phyloP scores from a whole-genome alignment of 176 grass and related monocot species.

The Aegilops bicornis region DNA sequence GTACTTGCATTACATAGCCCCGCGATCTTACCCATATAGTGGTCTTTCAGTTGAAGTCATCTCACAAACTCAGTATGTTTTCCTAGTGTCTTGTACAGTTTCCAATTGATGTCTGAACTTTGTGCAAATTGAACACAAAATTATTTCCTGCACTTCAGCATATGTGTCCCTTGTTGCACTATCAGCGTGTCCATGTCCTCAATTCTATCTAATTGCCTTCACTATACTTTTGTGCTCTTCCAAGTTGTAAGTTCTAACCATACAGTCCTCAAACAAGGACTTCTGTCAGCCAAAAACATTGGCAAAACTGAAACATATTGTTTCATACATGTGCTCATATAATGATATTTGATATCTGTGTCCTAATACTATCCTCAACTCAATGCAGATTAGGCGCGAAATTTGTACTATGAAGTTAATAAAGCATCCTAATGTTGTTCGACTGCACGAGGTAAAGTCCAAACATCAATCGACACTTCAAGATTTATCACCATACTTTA shows the following conservation, averaged over 20 bases:
- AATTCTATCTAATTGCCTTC: not conserved
- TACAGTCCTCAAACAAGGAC: not conserved
- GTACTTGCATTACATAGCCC: slow-evolving; percentile 26
- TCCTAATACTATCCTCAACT: slow-evolving; percentile 31
- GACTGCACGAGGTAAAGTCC: slow-evolving; percentile 75
- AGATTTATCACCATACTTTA: slow-evolving; percentile 11
- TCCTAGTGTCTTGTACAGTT: slow-evolving; percentile 27
- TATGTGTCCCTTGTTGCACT: not conserved
- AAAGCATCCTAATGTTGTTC: slow-evolving; percentile 95
- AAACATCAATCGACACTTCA: not conserved
- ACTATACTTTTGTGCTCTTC: not conserved
- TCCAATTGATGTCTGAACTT: slow-evolving; percentile 31
- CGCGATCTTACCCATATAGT: slow-evolving; percentile 23
- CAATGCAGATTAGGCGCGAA: slow-evolving; percentile 91
- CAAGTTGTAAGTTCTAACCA: not conserved
- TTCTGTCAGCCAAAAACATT: not conserved
- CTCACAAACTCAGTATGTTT: slow-evolving; percentile 37
- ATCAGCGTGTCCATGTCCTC: not conserved
- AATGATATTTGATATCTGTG: slow-evolving; percentile 6
- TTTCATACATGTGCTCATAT: slow-evolving; percentile 11
- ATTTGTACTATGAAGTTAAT: slow-evolving; percentile 98
- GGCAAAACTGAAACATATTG: not conserved
- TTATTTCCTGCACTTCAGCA: not conserved
- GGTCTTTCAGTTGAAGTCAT: slow-evolving; percentile 44
- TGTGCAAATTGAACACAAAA: slow-evolving; percentile 21